These are phyloP conservation scores for Penicillium glabrum DNA, from an alignment of 2,329 filamentous ascomycete genomes.

Conservation along the genomic window DNA sequence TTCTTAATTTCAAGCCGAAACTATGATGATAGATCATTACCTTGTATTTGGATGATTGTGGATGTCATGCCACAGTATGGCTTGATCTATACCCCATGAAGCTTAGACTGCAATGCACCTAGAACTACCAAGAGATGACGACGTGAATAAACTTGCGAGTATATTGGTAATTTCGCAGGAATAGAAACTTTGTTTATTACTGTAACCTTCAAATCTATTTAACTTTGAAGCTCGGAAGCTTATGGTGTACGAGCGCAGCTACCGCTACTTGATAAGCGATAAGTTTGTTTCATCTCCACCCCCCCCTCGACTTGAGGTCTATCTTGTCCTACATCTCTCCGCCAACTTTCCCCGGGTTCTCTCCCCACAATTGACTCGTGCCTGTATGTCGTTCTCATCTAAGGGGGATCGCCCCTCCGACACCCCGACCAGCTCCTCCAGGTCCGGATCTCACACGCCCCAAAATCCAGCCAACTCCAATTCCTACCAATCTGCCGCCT, in stretches of 20 bases:
- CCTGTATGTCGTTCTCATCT: slow-evolving; percentile 25
- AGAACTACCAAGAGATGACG: too few relatives aligned
- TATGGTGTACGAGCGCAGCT: neutral
- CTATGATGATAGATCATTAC: too few relatives aligned
- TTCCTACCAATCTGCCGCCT: slow-evolving; percentile 37
- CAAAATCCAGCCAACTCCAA: slow-evolving; percentile 23
- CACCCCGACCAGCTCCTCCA: slow-evolving; percentile 15
- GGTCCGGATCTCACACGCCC: slow-evolving; percentile 24
- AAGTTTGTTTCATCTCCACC: slow-evolving; percentile 13
- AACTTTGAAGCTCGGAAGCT: neutral
- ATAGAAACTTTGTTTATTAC: too few relatives aligned
- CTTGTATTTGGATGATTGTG: too few relatives aligned
- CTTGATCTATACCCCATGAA: too few relatives aligned
- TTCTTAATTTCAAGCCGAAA: too few relatives aligned
- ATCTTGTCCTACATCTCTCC: neutral
- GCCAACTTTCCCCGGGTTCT: neutral
- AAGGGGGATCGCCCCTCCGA: slow-evolving; percentile 16
- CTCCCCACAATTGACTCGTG: slow-evolving; percentile 2
- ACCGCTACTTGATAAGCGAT: slow-evolving; percentile 21
- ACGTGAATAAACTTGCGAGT: too few relatives aligned
- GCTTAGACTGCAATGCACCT: too few relatives aligned
- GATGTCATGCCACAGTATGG: too few relatives aligned
- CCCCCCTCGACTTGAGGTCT: neutral
- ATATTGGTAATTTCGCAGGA: too few relatives aligned
- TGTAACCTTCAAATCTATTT: too few relatives aligned